Evolutionary conservation across 345 rosid species (phyloP).

Genomic region (Aurinia saxatilis): DNA sequence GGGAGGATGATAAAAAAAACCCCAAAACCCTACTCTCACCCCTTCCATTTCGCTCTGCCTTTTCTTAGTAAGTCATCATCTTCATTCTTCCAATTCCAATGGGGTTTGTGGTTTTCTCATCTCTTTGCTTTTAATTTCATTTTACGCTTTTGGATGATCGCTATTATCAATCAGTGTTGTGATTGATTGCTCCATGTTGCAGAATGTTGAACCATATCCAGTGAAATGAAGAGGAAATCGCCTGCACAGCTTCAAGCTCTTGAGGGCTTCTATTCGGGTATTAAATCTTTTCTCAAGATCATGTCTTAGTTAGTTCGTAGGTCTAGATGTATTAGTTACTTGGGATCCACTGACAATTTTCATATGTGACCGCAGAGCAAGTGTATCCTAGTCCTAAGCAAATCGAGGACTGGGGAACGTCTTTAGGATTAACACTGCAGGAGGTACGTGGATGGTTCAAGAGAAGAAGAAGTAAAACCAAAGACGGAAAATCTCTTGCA

Average conservation of each 20-base stretch:
- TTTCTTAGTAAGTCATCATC: too few relatives aligned
- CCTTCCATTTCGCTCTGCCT: too few relatives aligned
- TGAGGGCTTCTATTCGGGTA: constrained; percentile 58
- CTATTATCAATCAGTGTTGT: neutral
- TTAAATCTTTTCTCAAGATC: neutral
- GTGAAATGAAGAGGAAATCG: constrained; percentile 66
- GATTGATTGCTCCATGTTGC: constrained; percentile 11
- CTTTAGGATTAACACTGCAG: constrained; percentile 53
- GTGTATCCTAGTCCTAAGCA: constrained; percentile 49
- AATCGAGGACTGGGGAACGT: constrained; percentile 47
- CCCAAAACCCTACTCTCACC: constrained; percentile 22
- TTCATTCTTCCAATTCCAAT: too few relatives aligned
- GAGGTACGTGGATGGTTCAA: constrained; percentile 82
- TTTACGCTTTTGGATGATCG: too few relatives aligned
- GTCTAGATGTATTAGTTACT: too few relatives aligned
- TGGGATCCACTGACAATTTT: neutral
- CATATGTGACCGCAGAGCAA: constrained; percentile 39
- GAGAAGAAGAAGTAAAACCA: constrained; percentile 53
- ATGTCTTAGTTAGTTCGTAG: too few relatives aligned
- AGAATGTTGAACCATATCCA: constrained; percentile 21
- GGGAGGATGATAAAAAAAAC: constrained; percentile 23
- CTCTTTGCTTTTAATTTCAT: too few relatives aligned
- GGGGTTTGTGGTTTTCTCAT: too few relatives aligned
- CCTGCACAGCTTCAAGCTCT: constrained; percentile 65
- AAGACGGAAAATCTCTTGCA: constrained; percentile 20